phyloP scores from a whole-genome alignment of 257 asterid species.

The Dorcoceras hygrometricum region DNA sequence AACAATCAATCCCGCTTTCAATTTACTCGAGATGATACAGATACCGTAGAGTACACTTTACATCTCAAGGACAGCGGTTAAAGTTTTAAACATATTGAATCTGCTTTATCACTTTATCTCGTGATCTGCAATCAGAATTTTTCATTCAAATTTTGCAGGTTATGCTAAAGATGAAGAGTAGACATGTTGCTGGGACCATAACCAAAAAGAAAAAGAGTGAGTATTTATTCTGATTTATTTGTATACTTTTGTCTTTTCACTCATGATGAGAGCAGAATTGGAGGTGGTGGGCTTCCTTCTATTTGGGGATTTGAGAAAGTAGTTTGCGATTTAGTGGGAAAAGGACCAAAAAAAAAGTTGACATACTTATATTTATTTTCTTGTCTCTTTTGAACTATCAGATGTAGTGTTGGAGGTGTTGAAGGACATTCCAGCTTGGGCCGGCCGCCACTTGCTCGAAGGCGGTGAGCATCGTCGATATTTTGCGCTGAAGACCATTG shows the following conservation, averaged over 20 bases:
- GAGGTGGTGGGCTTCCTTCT: constrained; percentile 49
- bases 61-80: constrained; percentile 22
- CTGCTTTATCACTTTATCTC: constrained; percentile 28
- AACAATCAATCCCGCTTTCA: constrained; percentile 22
- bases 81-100: constrained; percentile 28
- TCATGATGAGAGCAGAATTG: constrained; percentile 56
- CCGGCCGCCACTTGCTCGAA: constrained; percentile 91
- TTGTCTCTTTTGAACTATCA: constrained; percentile 31
- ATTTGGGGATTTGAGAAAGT: constrained; percentile 92
- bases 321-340: constrained; percentile 20
- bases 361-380: constrained; percentile 26
- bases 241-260: constrained; percentile 34
- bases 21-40: background rate
- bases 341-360: constrained; percentile 26
- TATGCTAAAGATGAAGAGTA: constrained; percentile 87
- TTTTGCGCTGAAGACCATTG: constrained; percentile 71
- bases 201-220: constrained; percentile 99
- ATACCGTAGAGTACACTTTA: background rate
- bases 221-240: constrained; percentile 26
- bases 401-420: constrained; percentile 80
- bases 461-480: constrained; percentile 78
- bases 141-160: constrained; percentile 46
- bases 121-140: constrained; percentile 27
- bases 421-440: constrained; percentile 88
- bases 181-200: constrained; percentile 92